These are phyloP conservation scores for Bipolaris zeicola DNA, from an alignment of 2,329 filamentous ascomycete genomes.

Conservation along the genomic window DNA sequence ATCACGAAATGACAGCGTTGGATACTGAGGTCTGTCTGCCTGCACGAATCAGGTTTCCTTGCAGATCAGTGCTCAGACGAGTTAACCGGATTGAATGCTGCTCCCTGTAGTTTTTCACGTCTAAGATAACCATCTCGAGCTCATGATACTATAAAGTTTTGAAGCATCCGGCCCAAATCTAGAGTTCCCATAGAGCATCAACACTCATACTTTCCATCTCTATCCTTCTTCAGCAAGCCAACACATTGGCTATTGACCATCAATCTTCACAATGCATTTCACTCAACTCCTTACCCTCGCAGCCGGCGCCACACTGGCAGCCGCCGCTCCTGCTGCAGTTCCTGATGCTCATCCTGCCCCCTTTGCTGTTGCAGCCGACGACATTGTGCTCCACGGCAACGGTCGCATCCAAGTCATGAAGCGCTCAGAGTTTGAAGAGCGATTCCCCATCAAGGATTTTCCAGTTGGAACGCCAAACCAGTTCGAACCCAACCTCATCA, in stretches of 20 bases:
- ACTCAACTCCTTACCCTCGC: slow-evolving; percentile 20
- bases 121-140: background rate
- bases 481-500: slow-evolving; percentile 19
- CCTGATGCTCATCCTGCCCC: background rate
- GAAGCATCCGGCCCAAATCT: background rate
- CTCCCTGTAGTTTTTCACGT: background rate
- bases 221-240: background rate
- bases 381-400: slow-evolving; percentile 34
- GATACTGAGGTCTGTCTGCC: background rate
- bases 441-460: slow-evolving; percentile 19
- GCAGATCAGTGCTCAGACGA: background rate
- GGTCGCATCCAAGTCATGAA: slow-evolving; percentile 33
- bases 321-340: slow-evolving; percentile 19
- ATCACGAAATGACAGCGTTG: background rate
- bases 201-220: background rate
- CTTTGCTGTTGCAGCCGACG: slow-evolving; percentile 26
- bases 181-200: background rate
- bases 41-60: background rate
- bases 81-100: background rate
- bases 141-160: background rate
- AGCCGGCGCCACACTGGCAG: slow-evolving; percentile 19
- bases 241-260: slow-evolving; percentile 3
- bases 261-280: slow-evolving; percentile 24
- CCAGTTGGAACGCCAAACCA: slow-evolving; percentile 22
- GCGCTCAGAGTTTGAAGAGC: slow-evolving; percentile 26